A percentile compares a stretch with the other conserved stretches of the same genome.
These are phyloP conservation scores for Pythium utonaiense DNA, from an alignment of 352 stramenopile species.

Conservation along the genomic window DNA sequence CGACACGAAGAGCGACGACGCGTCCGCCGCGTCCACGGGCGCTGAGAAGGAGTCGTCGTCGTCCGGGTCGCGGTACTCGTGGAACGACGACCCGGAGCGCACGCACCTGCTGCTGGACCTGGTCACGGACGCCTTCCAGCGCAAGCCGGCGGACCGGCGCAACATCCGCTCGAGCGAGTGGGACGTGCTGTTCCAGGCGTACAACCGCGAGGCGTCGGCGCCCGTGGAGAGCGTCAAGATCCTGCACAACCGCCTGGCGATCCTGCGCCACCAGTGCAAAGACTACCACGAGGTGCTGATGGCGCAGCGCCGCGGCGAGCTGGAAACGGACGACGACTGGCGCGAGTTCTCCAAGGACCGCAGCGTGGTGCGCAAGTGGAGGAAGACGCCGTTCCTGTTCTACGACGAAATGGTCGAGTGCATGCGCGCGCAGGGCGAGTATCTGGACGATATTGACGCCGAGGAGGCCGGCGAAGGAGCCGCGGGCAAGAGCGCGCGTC, in stretches of 20 bases:
- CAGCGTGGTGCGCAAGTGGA: constrained; percentile 8
- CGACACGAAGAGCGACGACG: background rate
- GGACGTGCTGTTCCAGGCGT: constrained; percentile 9
- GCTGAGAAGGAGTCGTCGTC: background rate
- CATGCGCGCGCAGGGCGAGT: background rate
- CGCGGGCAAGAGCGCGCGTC: no score
- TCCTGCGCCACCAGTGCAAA: constrained; percentile 7
- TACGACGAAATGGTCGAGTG: constrained; percentile 16
- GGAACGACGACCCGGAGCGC: constrained; percentile 7
- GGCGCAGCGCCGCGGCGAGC: background rate
- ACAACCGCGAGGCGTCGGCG: constrained; percentile 9
- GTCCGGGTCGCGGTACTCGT: constrained; percentile 1
- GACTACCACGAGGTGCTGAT: constrained; percentile 13
- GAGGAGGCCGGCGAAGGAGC: background rate
- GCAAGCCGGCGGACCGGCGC: background rate
- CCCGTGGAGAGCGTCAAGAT: constrained; percentile 17
- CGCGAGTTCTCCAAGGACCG: background rate
- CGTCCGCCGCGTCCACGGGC: background rate
- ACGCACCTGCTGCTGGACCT: constrained; percentile 9
- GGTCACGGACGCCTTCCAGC: constrained; percentile 4
- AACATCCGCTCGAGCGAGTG: constrained; percentile 15
- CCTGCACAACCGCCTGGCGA: constrained; percentile 7
- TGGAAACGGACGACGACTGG: constrained; percentile 7
- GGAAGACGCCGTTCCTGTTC: constrained; percentile 10
- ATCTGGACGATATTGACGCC: background rate